Percentiles rank a stretch among this genome's conserved stretches.
These are phyloP conservation scores for Aegilops speltoides DNA, from an alignment of 176 grass and related monocot species.

Conservation along the genomic window DNA sequence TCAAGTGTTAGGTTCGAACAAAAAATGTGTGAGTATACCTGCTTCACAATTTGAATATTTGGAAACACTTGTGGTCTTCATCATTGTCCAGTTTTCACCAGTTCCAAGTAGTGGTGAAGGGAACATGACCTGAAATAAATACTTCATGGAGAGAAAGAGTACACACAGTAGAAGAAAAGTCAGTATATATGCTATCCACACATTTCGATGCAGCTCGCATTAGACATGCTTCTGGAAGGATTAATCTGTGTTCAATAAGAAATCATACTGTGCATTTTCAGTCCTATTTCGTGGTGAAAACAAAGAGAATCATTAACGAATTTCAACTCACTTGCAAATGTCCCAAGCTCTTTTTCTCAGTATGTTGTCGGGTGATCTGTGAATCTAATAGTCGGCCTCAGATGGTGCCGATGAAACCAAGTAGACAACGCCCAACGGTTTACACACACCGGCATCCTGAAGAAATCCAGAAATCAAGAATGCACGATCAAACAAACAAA, in stretches of 20 bases:
- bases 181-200: not conserved
- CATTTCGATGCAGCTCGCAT: too few relatives aligned
- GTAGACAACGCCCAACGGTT: too few relatives aligned
- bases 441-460: not conserved
- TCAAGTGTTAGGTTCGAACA: not conserved
- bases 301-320: not conserved
- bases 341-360: not conserved
- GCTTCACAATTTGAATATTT: slow-evolving; percentile 97
- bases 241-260: not conserved
- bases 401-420: not conserved
- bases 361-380: not conserved
- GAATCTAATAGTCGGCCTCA: not conserved
- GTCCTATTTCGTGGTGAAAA: not conserved
- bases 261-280: not conserved
- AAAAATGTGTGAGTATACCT: slow-evolving; percentile 42
- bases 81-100: slow-evolving; percentile 17
- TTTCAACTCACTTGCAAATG: not conserved
- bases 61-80: slow-evolving; percentile 96
- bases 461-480: not conserved
- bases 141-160: not conserved
- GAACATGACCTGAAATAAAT: slow-evolving; percentile 80
- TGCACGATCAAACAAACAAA: not conserved
- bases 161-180: not conserved
- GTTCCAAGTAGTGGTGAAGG: slow-evolving; percentile 90
- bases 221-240: not conserved